Evolutionary conservation across 352 stramenopile species (phyloP).

Genomic region (Phytopythium ostracodes): DNA sequence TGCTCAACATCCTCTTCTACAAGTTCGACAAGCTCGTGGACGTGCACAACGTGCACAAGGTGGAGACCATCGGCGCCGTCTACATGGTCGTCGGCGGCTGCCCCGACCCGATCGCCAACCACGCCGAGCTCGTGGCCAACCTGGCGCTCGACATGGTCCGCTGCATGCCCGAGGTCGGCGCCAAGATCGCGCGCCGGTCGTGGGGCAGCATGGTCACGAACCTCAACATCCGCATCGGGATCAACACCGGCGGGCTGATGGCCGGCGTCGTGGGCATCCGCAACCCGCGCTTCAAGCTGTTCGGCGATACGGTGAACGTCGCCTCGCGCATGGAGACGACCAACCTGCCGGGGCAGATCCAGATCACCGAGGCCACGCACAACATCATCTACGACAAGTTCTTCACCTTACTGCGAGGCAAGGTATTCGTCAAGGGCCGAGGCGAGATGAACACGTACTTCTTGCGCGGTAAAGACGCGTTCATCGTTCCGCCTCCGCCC

Average conservation of each 20-base stretch:
- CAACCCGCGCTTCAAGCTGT: conserved; percentile 86
- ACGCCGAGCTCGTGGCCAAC: conserved; percentile 79
- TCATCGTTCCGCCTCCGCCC: conserved; percentile 46
- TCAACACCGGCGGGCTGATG: conserved; percentile 84
- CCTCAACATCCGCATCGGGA: conserved; percentile 82
- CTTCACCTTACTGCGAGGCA: conserved; percentile 60
- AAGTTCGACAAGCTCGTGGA: conserved; percentile 88
- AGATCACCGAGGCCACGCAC: conserved; percentile 73
- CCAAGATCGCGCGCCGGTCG: conserved; percentile 65
- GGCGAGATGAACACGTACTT: conserved; percentile 87
- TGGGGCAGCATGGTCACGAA: conserved; percentile 68
- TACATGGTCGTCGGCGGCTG: conserved; percentile 89
- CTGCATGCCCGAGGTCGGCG: conserved; percentile 72
- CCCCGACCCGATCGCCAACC: conserved; percentile 58
- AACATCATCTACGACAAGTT: conserved; percentile 66
- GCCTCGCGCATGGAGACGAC: conserved; percentile 84
- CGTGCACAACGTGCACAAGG: conserved; percentile 87
- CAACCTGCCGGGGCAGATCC: conserved; percentile 74
- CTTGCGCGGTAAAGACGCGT: conserved; percentile 53
- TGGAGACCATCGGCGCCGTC: conserved; percentile 88
- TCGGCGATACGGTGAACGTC: conserved; percentile 86
- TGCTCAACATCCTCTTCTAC: conserved; percentile 88
- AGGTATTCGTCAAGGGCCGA: conserved; percentile 78
- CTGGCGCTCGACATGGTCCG: conserved; percentile 77
- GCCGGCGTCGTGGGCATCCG: conserved; percentile 81